A percentile compares a stretch with the other conserved stretches of the same genome.
These are phyloP conservation scores for Pythium grandisporangium DNA, from an alignment of 352 stramenopile species.

Conservation along the genomic window DNA sequence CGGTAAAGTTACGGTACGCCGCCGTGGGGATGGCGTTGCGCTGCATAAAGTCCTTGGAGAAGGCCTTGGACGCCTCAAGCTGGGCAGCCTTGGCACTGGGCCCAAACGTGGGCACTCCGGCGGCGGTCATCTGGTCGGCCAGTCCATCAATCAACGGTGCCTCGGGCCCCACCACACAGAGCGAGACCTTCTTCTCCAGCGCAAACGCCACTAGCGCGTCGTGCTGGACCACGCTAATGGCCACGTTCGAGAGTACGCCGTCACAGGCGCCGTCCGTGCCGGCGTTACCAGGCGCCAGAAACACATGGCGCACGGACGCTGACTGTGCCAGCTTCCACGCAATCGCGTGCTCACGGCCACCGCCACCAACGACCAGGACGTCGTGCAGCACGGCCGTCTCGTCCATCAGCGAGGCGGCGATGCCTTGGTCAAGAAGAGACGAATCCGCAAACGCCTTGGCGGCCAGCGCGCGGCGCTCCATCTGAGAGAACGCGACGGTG, in stretches of 20 bases:
- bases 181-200: conserved; percentile 84
- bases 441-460: conserved; percentile 79
- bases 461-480: conserved; percentile 56
- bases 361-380: conserved; percentile 90
- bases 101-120: conserved; percentile 94
- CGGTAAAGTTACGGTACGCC: conserved; percentile 95
- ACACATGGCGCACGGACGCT: conserved; percentile 63
- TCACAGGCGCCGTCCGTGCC: conserved; percentile 49
- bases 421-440: conserved; percentile 56
- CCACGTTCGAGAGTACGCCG: conserved; percentile 69
- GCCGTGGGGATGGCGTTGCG: conserved; percentile 97
- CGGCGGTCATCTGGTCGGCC: conserved; percentile 89
- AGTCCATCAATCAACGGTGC: conserved; percentile 94
- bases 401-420: conserved; percentile 35
- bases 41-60: conserved; percentile 99
- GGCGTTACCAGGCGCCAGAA: conserved; percentile 88
- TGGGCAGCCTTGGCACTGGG: conserved; percentile 91
- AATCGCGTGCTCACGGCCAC: conserved; percentile 93
- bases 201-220: conserved; percentile 72
- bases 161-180: conserved; percentile 98
- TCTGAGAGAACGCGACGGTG: conserved; percentile 52
- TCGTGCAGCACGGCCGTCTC: conserved; percentile 62
- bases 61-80: conserved; percentile 98
- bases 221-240: conserved; percentile 47
- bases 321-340: conserved; percentile 90